Conservation (phyloP, 2,329 filamentous ascomycete genomes). For the Talaromyces sp. region DNA sequence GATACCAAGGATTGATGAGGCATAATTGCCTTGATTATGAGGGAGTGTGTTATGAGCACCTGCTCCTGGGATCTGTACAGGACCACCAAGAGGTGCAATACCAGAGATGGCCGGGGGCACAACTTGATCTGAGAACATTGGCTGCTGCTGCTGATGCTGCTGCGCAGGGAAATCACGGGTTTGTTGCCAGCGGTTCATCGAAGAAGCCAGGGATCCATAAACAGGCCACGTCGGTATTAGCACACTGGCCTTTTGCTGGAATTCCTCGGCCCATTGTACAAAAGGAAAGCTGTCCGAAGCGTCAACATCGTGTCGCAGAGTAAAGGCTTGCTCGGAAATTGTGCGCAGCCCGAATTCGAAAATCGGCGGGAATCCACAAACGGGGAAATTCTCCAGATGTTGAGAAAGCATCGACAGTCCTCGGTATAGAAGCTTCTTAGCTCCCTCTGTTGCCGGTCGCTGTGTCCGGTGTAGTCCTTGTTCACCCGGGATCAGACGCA, state of each 20-base stretch:
- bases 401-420: constrained; percentile 39
- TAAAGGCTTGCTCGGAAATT: constrained; percentile 39
- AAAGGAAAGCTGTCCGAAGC: constrained; percentile 37
- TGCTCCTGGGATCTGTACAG: constrained; percentile 12
- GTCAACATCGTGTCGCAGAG: constrained; percentile 32
- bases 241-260: constrained; percentile 31
- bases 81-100: background rate
- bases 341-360: constrained; percentile 42
- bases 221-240: constrained; percentile 38
- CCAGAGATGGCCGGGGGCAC: constrained; percentile 2
- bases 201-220: constrained; percentile 34
- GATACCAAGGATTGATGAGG: constrained; percentile 35
- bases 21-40: constrained; percentile 24
- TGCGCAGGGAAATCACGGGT: constrained; percentile 18
- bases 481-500: constrained; percentile 36
- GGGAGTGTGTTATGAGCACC: constrained; percentile 13
- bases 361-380: constrained; percentile 40
- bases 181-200: constrained; percentile 33
- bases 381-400: constrained; percentile 42
- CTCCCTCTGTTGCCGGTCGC: constrained; percentile 37
- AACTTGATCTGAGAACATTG: constrained; percentile 2
- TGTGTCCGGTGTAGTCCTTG: constrained; percentile 34
- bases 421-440: constrained; percentile 41
- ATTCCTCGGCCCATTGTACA: constrained; percentile 36
- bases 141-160: constrained; percentile 13